phyloP scores from a whole-genome alignment of 306 rosid species.

The Canavalia ensiformis region DNA sequence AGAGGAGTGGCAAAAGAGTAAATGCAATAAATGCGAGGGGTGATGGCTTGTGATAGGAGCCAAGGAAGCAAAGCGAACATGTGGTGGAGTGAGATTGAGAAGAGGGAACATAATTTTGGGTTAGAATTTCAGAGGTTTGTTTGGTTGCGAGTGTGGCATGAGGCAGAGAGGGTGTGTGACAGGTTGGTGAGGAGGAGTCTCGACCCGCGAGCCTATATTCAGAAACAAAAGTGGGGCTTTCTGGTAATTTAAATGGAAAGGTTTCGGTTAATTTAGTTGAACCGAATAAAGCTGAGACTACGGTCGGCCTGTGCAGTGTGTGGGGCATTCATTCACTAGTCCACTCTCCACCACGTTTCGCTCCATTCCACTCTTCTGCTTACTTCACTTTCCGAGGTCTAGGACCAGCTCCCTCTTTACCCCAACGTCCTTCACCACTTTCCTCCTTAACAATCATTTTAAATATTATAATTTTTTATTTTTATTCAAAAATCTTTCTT shows the following conservation, averaged over 20 bases:
- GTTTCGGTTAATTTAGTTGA: constrained; percentile 60
- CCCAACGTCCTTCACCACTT: no score
- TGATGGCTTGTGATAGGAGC: constrained; percentile 53
- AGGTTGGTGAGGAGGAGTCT: constrained; percentile 45
- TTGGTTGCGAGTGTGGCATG: constrained; percentile 41
- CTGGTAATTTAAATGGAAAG: background rate
- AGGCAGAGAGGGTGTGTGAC: constrained; percentile 13
- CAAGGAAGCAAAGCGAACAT: background rate
- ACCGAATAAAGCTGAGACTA: background rate
- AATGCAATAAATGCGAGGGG: constrained; percentile 60
- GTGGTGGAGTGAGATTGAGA: background rate
- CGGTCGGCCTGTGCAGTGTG: constrained; percentile 39
- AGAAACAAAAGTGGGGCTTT: constrained; percentile 29
- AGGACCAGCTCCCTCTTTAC: background rate
- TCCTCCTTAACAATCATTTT: no score
- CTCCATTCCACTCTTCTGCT: background rate
- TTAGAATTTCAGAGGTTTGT: constrained; percentile 36
- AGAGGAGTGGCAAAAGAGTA: constrained; percentile 62
- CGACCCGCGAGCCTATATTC: constrained; percentile 45
- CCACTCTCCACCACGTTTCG: background rate
- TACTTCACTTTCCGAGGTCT: constrained; percentile 35
- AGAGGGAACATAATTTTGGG: background rate
- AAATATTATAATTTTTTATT: no score
- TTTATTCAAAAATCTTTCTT: no score
- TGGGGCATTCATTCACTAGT: background rate